These are phyloP conservation scores for Amanita exitialis DNA, from an alignment of 768 basidiomycete genomes.

Conservation along the genomic window DNA sequence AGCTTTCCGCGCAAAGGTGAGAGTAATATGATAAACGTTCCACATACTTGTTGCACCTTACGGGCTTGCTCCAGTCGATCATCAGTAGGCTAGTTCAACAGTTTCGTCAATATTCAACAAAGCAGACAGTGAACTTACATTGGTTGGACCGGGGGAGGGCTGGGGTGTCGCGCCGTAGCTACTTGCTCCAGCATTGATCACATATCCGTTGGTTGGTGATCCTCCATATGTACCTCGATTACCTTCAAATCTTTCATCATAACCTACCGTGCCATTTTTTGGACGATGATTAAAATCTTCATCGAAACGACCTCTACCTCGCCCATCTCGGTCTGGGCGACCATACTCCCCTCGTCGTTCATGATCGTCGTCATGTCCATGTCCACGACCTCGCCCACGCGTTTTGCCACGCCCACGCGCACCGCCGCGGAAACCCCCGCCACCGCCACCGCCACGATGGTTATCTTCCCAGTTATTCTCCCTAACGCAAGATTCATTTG, in stretches of 20 bases:
- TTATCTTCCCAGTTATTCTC: conserved; percentile 41
- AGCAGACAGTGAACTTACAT: conserved; percentile 10
- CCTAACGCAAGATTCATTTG: conserved; percentile 21
- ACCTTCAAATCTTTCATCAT: conserved; percentile 31
- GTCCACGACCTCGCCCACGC: conserved; percentile 21
- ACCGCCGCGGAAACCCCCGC: conserved; percentile 17
- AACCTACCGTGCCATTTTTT: conserved; percentile 14
- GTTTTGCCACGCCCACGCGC: conserved; percentile 22
- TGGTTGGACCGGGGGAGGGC: conserved; percentile 14
- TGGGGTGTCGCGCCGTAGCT: conserved; percentile 20
- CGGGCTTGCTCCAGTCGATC: conserved; percentile 84
- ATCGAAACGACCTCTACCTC: conserved; percentile 30
- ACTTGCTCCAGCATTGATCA: conserved; percentile 12
- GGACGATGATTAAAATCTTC: conserved; percentile 28
- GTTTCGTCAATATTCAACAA: conserved; percentile 1
- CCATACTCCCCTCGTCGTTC: conserved; percentile 39
- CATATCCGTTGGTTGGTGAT: conserved; percentile 20
- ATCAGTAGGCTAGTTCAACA: conserved; percentile 37
- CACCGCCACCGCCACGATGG: conserved; percentile 7
- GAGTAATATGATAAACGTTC: neutral
- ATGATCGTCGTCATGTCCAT: conserved; percentile 32
- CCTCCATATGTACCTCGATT: conserved; percentile 26
- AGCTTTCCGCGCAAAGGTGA: neutral
- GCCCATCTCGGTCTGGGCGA: conserved; percentile 36
- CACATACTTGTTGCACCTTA: conserved; percentile 65